These are phyloP conservation scores for Venturia effusa DNA, from an alignment of 2,329 filamentous ascomycete genomes.

Conservation along the genomic window DNA sequence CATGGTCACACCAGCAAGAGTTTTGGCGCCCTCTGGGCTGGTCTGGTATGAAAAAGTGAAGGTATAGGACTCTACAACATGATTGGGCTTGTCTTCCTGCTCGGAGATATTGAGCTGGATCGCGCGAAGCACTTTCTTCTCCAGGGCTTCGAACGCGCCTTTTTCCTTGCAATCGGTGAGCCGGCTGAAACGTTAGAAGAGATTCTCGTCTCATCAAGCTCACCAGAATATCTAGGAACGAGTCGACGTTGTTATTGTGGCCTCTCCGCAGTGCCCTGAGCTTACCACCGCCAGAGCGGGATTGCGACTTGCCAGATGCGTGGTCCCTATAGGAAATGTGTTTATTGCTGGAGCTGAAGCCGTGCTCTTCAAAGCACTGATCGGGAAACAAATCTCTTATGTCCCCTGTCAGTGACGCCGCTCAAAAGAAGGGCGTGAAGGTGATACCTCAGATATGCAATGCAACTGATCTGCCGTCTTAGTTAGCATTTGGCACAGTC, in stretches of 20 bases:
- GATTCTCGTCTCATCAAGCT: constrained; percentile 13
- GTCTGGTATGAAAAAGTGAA: constrained; percentile 35
- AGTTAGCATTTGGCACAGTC: constrained; percentile 7
- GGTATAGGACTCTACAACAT: constrained; percentile 39
- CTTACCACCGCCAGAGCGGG: constrained; percentile 21
- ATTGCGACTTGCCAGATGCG: constrained; percentile 14
- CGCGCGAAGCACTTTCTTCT: constrained; percentile 30
- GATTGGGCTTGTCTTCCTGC: constrained; percentile 23
- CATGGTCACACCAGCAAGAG: constrained; percentile 1
- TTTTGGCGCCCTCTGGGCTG: constrained; percentile 8
- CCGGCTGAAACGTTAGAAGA: background rate
- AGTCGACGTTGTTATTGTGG: constrained; percentile 30
- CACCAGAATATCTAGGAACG: constrained; percentile 38
- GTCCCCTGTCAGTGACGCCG: background rate
- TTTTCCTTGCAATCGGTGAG: constrained; percentile 28
- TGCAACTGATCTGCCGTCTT: constrained; percentile 22
- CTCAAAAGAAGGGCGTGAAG: background rate
- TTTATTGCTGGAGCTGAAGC: constrained; percentile 17
- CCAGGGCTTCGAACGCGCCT: constrained; percentile 36
- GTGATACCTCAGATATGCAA: constrained; percentile 21
- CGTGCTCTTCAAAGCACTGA: constrained; percentile 19
- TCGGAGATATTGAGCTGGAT: constrained; percentile 37
- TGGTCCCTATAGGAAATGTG: constrained; percentile 23
- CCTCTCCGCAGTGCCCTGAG: constrained; percentile 31
- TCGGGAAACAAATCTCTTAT: constrained; percentile 22